Evolutionary conservation across 345 rosid genomes (phyloP), one percentile per base, ranked within the genome.

Genomic region (Pugionium dolabratum): DNA sequence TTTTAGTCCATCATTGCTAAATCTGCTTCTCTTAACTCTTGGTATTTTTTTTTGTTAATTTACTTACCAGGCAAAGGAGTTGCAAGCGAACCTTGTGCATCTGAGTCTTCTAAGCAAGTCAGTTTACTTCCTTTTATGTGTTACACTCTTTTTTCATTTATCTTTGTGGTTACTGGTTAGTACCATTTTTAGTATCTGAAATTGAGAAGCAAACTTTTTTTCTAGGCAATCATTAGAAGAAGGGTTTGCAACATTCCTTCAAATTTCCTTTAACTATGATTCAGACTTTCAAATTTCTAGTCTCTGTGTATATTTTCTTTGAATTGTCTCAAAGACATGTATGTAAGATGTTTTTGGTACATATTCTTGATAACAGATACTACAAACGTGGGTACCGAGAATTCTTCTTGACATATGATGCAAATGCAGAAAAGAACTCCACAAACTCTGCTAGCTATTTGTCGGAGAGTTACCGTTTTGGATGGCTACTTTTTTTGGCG

Each of bases 401-500:
- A 71, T 78, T 88, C 77, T 91, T 91, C 81, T 60, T 70, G 74
- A 54, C 75, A 55, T 72, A 66, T 63, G 80, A 84, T 67, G 73
- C 72, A 50, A 83, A 76, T 52, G 62, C 66, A 72, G 85, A 83
- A 50, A 81, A 75, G 68, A 66, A 73, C 61, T 73, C 77, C 5
- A 74, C 80, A 30, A 74, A 67, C 68, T 58, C 81, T 34, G 28
- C 77, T 69, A 73, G 80, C 67, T 54, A 51, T 64, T 11, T 79
- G 51, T 67, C 78, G 3, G 79, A 85, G 51, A 84, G 79, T 61
- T 80, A 84, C 70, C 92, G 83, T 4, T 89, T 91, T 51, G 98
- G 96, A 59, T 91, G 98, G 98, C 49, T 89, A 68, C 78, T 89
- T 65, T 86, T 91, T 83, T 76, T 89, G 86, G 94, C 87, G 4